Conservation (phyloP, 306 rosid genomes). For the Lathyrus tuberosus region DNA sequence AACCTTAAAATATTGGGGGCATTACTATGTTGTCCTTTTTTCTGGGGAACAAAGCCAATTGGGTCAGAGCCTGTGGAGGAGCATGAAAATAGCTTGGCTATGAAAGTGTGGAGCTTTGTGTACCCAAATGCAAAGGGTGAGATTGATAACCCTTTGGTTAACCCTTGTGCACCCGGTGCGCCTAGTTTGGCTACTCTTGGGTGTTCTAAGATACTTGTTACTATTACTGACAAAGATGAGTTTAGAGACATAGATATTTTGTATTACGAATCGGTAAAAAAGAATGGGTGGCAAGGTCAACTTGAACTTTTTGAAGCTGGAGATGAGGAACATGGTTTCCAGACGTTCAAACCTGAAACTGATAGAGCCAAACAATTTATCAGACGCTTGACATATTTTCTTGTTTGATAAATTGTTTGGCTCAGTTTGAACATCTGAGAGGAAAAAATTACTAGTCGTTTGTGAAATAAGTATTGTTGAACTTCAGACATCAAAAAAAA, state of each 20-base stretch:
- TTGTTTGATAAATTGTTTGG: no score
- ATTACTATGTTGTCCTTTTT: constrained; percentile 32
- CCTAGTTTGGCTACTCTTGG: constrained; percentile 53
- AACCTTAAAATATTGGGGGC: constrained; percentile 38
- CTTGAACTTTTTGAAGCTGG: constrained; percentile 44
- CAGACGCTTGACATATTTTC: constrained; percentile 41
- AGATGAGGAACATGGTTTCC: constrained; percentile 45
- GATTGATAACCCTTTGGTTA: constrained; percentile 42
- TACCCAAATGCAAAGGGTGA: constrained; percentile 40
- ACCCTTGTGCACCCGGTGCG: constrained; percentile 45
- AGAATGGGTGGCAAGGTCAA: constrained; percentile 51
- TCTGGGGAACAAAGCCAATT: constrained; percentile 47
- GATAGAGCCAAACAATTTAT: constrained; percentile 15
- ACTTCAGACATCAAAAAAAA: no score
- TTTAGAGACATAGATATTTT: constrained; percentile 44
- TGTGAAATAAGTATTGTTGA: not conserved
- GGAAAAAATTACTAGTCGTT: not conserved
- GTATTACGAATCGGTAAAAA: constrained; percentile 37
- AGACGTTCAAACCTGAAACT: constrained; percentile 34
- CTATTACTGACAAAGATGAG: constrained; percentile 43
- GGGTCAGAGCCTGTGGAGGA: constrained; percentile 32
- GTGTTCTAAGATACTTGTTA: constrained; percentile 43
- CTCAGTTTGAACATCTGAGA: no score
- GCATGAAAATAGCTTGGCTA: constrained; percentile 25
- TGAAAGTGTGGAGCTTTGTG: constrained; percentile 34